Evolutionary conservation across 1,139 yeast species (phyloP).

Genomic region (Suhomyces yuchorum): DNA sequence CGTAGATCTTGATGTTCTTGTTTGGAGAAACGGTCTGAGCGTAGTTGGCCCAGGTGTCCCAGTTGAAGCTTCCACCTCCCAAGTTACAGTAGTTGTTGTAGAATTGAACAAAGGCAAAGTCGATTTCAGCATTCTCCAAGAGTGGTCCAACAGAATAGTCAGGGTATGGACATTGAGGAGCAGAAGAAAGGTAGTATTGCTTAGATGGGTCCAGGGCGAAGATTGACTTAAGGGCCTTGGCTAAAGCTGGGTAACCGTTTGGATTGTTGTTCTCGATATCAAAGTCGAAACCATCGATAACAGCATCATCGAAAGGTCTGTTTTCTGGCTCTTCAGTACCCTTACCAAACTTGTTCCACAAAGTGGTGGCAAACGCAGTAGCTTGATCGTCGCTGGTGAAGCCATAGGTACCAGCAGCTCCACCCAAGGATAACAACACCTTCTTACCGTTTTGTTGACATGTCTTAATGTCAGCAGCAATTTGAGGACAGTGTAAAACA

Average conservation of each 20-base stretch:
- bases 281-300: constrained; percentile 50
- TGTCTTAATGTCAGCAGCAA: constrained; percentile 73
- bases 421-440: constrained; percentile 82
- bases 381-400: constrained; percentile 66
- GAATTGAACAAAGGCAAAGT: constrained; percentile 89
- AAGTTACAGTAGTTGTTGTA: constrained; percentile 86
- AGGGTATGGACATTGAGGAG: constrained; percentile 95
- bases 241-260: constrained; percentile 64
- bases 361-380: constrained; percentile 64
- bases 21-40: constrained; percentile 69
- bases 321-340: constrained; percentile 30
- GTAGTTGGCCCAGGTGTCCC: constrained; percentile 78
- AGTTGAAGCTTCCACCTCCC: constrained; percentile 62
- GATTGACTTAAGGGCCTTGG: constrained; percentile 57
- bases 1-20: constrained; percentile 59
- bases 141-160: constrained; percentile 81
- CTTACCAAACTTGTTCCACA: constrained; percentile 83
- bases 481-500: constrained; percentile 57
- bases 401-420: constrained; percentile 81
- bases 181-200: constrained; percentile 79
- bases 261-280: constrained; percentile 47
- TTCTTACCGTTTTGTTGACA: constrained; percentile 83
- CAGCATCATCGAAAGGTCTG: constrained; percentile 73
- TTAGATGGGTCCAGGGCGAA: constrained; percentile 57
- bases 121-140: constrained; percentile 62